A percentile compares a stretch with the other conserved stretches of the same genome.
Evolutionary conservation across 768 basidiomycete species (phyloP).

Genomic region (Kockovaella imperatae): DNA sequence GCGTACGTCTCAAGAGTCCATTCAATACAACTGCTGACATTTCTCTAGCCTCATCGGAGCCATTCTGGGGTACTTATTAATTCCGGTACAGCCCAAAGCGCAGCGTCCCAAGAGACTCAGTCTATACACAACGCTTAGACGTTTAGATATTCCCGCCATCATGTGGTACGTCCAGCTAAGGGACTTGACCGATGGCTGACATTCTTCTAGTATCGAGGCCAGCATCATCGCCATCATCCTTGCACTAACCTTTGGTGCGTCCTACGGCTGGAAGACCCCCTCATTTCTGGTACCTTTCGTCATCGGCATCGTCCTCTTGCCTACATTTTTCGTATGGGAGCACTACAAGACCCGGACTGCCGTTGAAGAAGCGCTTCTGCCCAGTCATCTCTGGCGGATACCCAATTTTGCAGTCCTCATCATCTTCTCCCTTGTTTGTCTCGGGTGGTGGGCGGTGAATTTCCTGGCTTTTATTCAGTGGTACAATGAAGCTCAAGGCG

Average conservation of each 20-base stretch:
- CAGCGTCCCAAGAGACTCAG: no score
- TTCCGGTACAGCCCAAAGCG: no score
- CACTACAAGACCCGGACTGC: background rate
- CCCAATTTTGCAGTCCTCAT: background rate
- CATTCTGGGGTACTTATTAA: no score
- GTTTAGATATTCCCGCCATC: no score
- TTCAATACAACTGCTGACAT: no score
- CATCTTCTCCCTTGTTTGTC: background rate
- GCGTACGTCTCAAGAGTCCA: no score
- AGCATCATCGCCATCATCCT: constrained; percentile 24
- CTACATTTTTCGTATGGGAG: constrained; percentile 33
- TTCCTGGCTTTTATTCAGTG: constrained; percentile 11
- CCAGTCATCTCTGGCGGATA: background rate
- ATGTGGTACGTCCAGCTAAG: no score
- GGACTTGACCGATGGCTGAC: no score
- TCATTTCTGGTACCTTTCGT: constrained; percentile 22
- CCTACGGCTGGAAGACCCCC: constrained; percentile 25
- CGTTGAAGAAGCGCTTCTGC: background rate
- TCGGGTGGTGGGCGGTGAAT: background rate
- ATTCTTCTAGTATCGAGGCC: constrained; percentile 5
- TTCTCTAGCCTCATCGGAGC: no score
- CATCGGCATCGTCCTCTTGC: constrained; percentile 12
- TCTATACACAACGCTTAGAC: no score
- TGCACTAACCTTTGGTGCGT: constrained; percentile 28
- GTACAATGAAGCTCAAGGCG: constrained; percentile 6